Conservation (phyloP, 192 early-diverging fungal species). For the Umbelopsis vinacea region DNA sequence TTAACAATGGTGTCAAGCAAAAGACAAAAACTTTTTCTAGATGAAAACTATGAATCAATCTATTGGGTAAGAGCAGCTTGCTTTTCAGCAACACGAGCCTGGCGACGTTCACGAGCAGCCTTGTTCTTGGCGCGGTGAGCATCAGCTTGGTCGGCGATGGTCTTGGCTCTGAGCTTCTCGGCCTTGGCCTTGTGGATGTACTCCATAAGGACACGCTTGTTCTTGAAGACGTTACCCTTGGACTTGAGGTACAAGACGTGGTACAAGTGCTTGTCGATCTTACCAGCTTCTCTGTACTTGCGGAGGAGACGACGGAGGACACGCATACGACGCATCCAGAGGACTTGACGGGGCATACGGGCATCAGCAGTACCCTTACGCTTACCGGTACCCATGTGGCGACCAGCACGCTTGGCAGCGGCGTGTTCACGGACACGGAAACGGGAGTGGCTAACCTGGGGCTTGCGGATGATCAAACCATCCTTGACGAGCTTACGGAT, state of each 20-base stretch:
- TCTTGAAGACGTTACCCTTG: constrained; percentile 99
- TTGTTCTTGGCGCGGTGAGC: constrained; percentile 96
- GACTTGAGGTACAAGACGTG: constrained; percentile 96
- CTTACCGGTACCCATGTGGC: constrained; percentile 94
- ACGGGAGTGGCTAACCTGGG: constrained; percentile 83
- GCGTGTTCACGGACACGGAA: constrained; percentile 91
- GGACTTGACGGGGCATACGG: constrained; percentile 92
- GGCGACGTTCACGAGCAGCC: constrained; percentile 93
- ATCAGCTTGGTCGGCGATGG: constrained; percentile 95
- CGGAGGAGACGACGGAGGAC: constrained; percentile 92
- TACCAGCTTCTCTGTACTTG: constrained; percentile 97
- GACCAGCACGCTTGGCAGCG: constrained; percentile 95
- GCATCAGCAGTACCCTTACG: constrained; percentile 96
- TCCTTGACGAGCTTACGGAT: constrained; percentile 98
- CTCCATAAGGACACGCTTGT: constrained; percentile 99
- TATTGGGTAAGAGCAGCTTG: constrained; percentile 19
- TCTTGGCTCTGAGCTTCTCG: constrained; percentile 92
- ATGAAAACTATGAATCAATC: background rate
- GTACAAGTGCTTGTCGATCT: constrained; percentile 97
- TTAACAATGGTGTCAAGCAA: no score
- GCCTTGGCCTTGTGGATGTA: constrained; percentile 99
- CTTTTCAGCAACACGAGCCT: constrained; percentile 86
- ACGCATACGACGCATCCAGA: constrained; percentile 99
- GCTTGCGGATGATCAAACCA: constrained; percentile 96
- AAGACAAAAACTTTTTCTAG: no score